These are phyloP conservation scores for Auxenochlorella pyrenoidosa DNA, from an alignment of 139 green algal species.

Conservation along the genomic window DNA sequence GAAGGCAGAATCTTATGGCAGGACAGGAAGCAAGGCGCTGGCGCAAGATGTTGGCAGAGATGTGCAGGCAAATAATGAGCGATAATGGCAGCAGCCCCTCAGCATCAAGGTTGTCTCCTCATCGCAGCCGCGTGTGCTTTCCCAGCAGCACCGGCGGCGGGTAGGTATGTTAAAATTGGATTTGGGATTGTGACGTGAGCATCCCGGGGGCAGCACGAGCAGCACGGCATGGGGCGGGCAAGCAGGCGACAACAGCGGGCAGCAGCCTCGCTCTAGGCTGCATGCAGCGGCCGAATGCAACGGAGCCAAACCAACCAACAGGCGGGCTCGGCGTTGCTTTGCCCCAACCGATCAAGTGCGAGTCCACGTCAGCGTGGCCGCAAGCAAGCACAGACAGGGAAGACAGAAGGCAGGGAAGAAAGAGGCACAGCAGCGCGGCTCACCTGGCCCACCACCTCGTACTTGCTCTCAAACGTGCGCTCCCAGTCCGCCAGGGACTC, in stretches of 20 bases:
- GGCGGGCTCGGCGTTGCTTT: too few species aligned
- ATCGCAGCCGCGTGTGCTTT: neutral
- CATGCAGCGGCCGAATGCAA: too few species aligned
- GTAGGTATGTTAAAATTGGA: constrained; percentile 31
- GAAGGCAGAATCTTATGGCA: neutral
- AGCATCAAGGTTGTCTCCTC: neutral
- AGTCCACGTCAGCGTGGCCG: too few species aligned
- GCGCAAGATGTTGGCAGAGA: neutral
- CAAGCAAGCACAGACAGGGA: too few species aligned
- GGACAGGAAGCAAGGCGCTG: neutral
- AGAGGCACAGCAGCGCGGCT: neutral
- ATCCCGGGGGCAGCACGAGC: neutral
- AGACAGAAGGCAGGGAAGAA: too few species aligned
- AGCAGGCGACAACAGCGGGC: neutral
- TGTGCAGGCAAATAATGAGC: neutral
- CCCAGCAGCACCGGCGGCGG: neutral
- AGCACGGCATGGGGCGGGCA: neutral
- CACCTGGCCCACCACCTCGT: constrained; percentile 65
- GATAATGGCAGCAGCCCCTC: neutral
- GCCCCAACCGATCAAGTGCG: too few species aligned
- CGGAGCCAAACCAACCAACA: too few species aligned
- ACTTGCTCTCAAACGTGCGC: constrained; percentile 61
- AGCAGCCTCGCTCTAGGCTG: too few species aligned
- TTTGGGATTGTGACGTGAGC: constrained; percentile 1
- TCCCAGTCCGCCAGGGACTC: constrained; percentile 59